Evolutionary conservation across 1,284 basidiomycete genomes (phyloP), one percentile per base, ranked within the genome.

Genomic region (Trichosporon inkin): DNA sequence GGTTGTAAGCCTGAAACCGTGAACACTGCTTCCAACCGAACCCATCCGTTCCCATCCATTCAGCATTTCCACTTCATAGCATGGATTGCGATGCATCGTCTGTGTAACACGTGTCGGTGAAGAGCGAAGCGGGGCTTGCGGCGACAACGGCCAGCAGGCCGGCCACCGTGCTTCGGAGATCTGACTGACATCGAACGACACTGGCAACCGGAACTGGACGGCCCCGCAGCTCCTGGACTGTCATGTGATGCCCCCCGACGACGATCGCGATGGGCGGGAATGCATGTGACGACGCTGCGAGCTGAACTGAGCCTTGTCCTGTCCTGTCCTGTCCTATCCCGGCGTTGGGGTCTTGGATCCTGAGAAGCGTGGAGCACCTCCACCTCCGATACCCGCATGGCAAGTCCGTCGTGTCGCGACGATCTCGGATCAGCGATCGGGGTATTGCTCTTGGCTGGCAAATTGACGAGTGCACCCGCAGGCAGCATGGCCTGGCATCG

Each of bases 371-470:
- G 44, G 44, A 49, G 22, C 6, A n/a, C 44, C 44, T 49, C 44
- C 44, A 49, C 44, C 41, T 16, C 28, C 22, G 44, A 32, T 28
- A 17, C 28, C 5, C 28, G 44, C 44, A 24, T 22, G 44, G 41
- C 28, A 49, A 16, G 24, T 32, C 44, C 44, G 44, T 13, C 44
- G 44, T 13, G 11, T 16, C 44, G 44, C 11, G 11, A 24, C n/a
- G 44, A 24, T 13, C 22, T 49, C 44, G 44, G 44, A 24, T n/a
- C 28, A 49, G 24, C 44, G 44, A 49, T 49, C 44, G 44, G 44
- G 44, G 22, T 49, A 49, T 49, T 32, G n/a, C 28, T 49, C 16
- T 16, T 13, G 36, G 36, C 4, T 38, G 36, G 13, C 36, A 38
- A 38, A n/a, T 38, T 38, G 36, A 38, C 36, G 11, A 38, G 36